Evolutionary conservation across 176 grass and related monocot species (phyloP), one percentile per base, ranked within the genome.

Genomic region (Alopecurus myosuroides): DNA sequence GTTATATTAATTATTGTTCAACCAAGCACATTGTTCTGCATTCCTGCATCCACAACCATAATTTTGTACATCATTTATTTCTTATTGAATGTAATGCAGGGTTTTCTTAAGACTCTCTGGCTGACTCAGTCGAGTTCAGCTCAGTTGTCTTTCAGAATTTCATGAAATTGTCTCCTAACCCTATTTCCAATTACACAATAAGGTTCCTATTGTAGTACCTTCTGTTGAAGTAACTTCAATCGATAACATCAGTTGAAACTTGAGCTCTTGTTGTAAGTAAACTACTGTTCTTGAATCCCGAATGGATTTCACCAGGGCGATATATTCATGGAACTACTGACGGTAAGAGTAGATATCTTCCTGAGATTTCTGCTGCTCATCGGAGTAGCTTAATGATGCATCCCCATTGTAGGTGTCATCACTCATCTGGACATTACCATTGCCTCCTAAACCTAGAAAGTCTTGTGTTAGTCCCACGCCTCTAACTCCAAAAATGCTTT

Each of bases 381-480:
- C 49, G 10, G 57, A 85, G 74, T 77, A 81, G 63, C 83, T 77
- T 81, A 85, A 76, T 50, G 44, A 18, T 7, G 20, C 68, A n/a
- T 85, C n/a, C 15, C 30, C 39, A 11, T 58, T 44, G 62, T 82
- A 77, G 55, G 35, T 39, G 13, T 53, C 55, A 65, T 31, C 25
- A 37, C 45, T 56, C 42, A 75, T 65, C 12, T 62, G 67, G 19
- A 57, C 42, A 58, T 65, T 57, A n/a, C 46, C 67, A 68, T 62
- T 62, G 22, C 67, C 66, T 60, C n/a, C 60, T 74, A 85, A 81
- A 10, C 88, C 61, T 57, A 81, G 37, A 69, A 89, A 89, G 35
- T 86, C 83, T 50, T 85, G 78, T 13, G 51, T 86, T 57, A 76
- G 49, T 77, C 83, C 64, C 60, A 82, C 30, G 70, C 76, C 77